Conservation (phyloP, 163 green algal species). For the Scenedesmus sp. region DNA sequence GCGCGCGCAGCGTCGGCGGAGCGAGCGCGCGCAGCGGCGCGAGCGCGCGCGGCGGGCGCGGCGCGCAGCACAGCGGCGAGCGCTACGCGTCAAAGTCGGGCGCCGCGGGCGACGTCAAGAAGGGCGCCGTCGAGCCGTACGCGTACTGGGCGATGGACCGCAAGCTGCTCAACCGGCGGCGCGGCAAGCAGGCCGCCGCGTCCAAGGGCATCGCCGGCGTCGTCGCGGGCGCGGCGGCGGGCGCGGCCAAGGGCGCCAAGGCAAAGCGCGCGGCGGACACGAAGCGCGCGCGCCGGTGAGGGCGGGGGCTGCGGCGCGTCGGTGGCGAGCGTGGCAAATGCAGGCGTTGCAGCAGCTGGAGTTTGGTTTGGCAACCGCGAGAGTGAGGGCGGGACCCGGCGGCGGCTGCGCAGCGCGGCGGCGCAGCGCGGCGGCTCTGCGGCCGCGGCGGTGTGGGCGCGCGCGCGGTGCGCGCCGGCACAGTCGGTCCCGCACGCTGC, state of each 20-base stretch:
- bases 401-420: no score
- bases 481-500: no score
- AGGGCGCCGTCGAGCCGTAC: slow-evolving; percentile 91
- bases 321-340: no score
- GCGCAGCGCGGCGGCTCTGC: no score
- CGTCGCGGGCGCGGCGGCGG: slow-evolving; percentile 61
- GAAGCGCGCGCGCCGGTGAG: slow-evolving; percentile 25
- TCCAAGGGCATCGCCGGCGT: slow-evolving; percentile 65
- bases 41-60: slow-evolving; percentile 1
- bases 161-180: slow-evolving; percentile 91
- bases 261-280: slow-evolving; percentile 50
- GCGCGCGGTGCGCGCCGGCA: no score
- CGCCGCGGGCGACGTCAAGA: slow-evolving; percentile 77
- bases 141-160: slow-evolving; percentile 98
- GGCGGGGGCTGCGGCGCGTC: no score
- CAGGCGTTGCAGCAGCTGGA: no score
- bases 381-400: no score
- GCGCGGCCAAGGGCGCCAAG: slow-evolving; percentile 69
- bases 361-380: no score
- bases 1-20: not conserved
- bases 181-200: slow-evolving; percentile 73
- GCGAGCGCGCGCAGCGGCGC: no score
- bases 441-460: no score
- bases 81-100: slow-evolving; percentile 74
- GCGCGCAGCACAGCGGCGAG: slow-evolving; percentile 56